Evolutionary conservation across 768 basidiomycete genomes (phyloP).

Genomic region (Boletus insuetus): DNA sequence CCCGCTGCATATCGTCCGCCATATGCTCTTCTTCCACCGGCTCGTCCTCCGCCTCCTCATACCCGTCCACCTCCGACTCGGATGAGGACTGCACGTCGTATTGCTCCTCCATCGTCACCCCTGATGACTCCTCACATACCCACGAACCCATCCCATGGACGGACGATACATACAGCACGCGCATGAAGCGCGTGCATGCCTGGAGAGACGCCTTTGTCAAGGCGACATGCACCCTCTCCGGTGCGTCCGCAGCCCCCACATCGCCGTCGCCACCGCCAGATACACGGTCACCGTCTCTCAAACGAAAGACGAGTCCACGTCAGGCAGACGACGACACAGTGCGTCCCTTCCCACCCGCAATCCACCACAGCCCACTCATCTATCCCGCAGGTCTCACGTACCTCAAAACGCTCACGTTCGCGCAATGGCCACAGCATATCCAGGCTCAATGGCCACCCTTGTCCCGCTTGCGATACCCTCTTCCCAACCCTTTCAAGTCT

Average conservation of each 20-base stretch:
- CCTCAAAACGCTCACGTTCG: constrained; percentile 57
- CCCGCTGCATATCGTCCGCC: constrained; percentile 38
- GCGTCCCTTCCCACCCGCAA: constrained; percentile 19
- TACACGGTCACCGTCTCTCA: constrained; percentile 40
- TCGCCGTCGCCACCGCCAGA: constrained; percentile 8
- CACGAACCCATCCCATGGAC: constrained; percentile 27
- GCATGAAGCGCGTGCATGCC: constrained; percentile 65
- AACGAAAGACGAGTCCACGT: constrained; percentile 42
- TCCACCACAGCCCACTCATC: constrained; percentile 15
- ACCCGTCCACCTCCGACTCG: constrained; percentile 33
- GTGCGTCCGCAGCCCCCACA: constrained; percentile 30
- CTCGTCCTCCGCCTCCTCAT: constrained; percentile 38
- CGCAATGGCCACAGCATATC: constrained; percentile 37
- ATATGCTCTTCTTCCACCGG: constrained; percentile 37
- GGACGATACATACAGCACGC: constrained; percentile 50
- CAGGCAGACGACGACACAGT: constrained; percentile 42
- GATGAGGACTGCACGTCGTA: constrained; percentile 62
- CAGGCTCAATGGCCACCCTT: constrained; percentile 52
- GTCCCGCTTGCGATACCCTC: constrained; percentile 71
- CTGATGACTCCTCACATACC: constrained; percentile 34
- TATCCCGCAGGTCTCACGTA: constrained; percentile 43
- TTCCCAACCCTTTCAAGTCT: constrained; percentile 61
- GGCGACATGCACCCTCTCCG: constrained; percentile 39
- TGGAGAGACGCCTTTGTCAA: constrained; percentile 64
- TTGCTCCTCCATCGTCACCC: constrained; percentile 62